phyloP scores from a whole-genome alignment of 768 basidiomycete species.

The Russula compacta region DNA sequence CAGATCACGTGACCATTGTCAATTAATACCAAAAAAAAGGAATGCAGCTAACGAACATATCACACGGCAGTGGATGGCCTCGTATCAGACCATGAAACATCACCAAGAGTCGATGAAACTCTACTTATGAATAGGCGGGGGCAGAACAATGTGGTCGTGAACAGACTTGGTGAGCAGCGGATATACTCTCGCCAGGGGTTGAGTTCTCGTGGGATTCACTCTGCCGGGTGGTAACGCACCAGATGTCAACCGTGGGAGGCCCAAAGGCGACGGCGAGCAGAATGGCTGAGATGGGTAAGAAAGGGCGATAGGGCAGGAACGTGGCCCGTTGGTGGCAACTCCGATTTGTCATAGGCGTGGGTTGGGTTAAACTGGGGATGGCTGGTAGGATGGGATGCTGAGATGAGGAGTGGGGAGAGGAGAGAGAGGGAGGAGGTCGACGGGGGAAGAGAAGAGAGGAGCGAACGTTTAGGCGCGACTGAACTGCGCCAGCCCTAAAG shows the following conservation, averaged over 20 bases:
- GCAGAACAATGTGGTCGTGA: not conserved
- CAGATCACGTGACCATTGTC: constrained; percentile 12
- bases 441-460: not conserved
- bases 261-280: not conserved
- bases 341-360: not conserved
- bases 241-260: not conserved
- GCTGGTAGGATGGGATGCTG: not conserved
- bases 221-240: not conserved
- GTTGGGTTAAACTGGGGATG: not conserved
- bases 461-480: constrained; percentile 4
- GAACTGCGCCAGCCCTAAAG: constrained; percentile 21
- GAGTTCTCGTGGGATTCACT: not conserved
- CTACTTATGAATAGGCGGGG: not conserved
- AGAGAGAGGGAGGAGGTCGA: not conserved
- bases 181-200: not conserved
- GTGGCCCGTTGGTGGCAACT: not conserved
- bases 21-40: not conserved
- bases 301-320: not conserved
- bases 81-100: no score
- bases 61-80: no score
- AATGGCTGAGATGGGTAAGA: not conserved
- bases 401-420: not conserved
- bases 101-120: not conserved
- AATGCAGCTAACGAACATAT: no score
- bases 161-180: not conserved